A percentile compares a stretch with the other conserved stretches of the same genome.
These are phyloP conservation scores for Fusarium sp. DNA, from an alignment of 2,329 filamentous ascomycete genomes.

Conservation along the genomic window DNA sequence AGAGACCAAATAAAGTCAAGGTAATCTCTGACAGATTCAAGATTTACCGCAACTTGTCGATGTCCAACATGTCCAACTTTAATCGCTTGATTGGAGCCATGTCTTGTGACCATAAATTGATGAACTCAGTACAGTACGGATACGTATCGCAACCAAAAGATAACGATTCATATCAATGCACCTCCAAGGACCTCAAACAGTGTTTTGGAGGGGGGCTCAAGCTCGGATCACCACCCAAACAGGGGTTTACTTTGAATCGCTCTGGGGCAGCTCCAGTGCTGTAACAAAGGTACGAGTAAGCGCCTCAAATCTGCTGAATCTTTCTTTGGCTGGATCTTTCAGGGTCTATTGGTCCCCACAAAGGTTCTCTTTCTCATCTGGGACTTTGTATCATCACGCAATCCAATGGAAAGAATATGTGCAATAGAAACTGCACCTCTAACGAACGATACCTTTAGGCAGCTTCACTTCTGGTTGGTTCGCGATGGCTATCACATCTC, in stretches of 20 bases:
- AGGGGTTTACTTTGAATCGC: conserved; percentile 24
- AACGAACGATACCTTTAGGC: conserved; percentile 3
- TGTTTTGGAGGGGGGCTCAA: conserved; percentile 1
- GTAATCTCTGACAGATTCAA: background rate
- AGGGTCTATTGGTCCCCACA: conserved; percentile 16
- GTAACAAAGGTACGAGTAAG: conserved; percentile 6
- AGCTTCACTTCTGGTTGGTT: conserved; percentile 22
- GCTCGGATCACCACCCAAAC: conserved; percentile 27
- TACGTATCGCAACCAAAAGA: conserved; percentile 10
- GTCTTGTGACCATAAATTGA: conserved; percentile 14
- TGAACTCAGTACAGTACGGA: conserved; percentile 9
- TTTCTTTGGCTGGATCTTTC: background rate
- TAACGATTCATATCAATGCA: conserved; percentile 8
- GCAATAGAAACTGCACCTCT: background rate
- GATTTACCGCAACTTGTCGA: conserved; percentile 13
- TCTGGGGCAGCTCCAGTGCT: background rate
- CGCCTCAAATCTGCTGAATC: conserved; percentile 4
- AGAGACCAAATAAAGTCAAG: conserved; percentile 8
- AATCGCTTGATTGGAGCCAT: conserved; percentile 2
- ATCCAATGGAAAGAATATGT: conserved; percentile 2
- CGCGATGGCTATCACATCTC: conserved; percentile 22
- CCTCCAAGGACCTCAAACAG: conserved; percentile 24
- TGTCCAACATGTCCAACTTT: background rate
- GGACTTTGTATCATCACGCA: conserved; percentile 7
- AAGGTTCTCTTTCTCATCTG: conserved; percentile 28